Base-by-base conservation (phyloP, 352 stramenopile species). In the Thraustotheca clavata region DNA sequence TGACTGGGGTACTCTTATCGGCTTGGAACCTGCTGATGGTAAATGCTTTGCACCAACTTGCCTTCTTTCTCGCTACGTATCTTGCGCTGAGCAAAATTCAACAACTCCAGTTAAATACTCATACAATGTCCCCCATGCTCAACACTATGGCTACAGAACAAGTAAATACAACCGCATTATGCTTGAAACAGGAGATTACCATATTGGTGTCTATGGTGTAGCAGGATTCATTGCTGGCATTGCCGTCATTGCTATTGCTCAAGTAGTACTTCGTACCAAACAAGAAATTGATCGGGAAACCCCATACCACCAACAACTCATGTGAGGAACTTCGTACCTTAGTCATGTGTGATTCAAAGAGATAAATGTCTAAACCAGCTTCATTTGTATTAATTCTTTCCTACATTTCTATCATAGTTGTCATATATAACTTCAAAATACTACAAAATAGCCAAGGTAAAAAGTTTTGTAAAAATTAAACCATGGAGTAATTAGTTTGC, bases 1-100 rank as follows among this genome's bases (percentile, higher is more conserved):
- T 41, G 27, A 63, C 35, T 63, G 55, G 55, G n/a, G 33, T 1
- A 20, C n/a, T 8, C 41, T 63, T 41, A 16, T 63, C 20, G 29
- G 29, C 18, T 32, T 63, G 16, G 55, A 52, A 41, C 55, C 55
- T 7, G 29, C 22, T 16, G 29, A 46, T 29, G 38, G 39, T 41
- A 50, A n/a, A 16, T 63, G 55, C 55, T 63, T 54, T 41, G 39
- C 41, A 22, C 55, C 55, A 16, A 49, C 55, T 20, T 63, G 55
- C 34, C 27, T 63, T 18, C 18, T 50, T 7, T 63, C 55, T 26
- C 55, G 55, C 35, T 63, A 63, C 55, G 24, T 63, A 8, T 31
- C 41, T 20, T 63, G 55, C 55, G n/a, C 55, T 6, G 55, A 63
- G 34, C 9, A 14, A 5, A 22, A n/a, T n/a, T n/a, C 11, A 11